Base-by-base conservation (phyloP, 1,284 basidiomycete species). In the Leccinum pseudoinsigne region DNA sequence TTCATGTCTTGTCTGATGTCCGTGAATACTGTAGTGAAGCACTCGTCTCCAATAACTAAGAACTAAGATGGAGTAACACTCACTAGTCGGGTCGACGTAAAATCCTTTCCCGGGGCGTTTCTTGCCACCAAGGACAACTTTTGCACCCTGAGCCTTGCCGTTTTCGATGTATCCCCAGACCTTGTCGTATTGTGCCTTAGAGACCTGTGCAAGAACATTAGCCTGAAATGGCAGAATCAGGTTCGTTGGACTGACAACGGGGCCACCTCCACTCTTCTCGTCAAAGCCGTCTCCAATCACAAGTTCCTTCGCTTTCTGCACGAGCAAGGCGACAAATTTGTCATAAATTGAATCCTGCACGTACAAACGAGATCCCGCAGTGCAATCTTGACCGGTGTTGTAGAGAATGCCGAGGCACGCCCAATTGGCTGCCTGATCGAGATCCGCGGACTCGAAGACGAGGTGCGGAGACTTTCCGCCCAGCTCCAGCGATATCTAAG, bases 391-490 rank as follows among this genome's bases (percentile, higher is more conserved):
- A 21, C 93, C 93, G 40, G 86, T 86, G 74, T 94, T 94, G 77
- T 88, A 93, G 69, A 89, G 85, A 62, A 94, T 88, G 26, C 92
- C 92, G n/a, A 94, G 82, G 6, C 87, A 88, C 12, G 88, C 86
- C 92, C 93, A 94, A 69, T 84, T 89, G 54, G 94, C 93, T 57
- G 95, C 92, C 81, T 96, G 90, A 62, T 96, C 91, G 63, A 92
- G 76, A 74, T 93, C 87, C 58, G 90, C 91, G 60, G 90, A 91
- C 72, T 92, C 88, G 69, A 94, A 93, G 64, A 94, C 78, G 65
- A 94, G 80, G 75, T 95, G 92, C 50, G 95, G 94, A n/a, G 93
- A 94, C 80, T 98, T 98, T 58, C 95, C 95, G 58, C 95, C 95
- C 36, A 98, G 87, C 78, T 98, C 96, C 66, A 98, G 84, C 58